These are phyloP conservation scores for Apiospora koreana DNA, from an alignment of 2,329 filamentous ascomycete genomes.

Conservation along the genomic window DNA sequence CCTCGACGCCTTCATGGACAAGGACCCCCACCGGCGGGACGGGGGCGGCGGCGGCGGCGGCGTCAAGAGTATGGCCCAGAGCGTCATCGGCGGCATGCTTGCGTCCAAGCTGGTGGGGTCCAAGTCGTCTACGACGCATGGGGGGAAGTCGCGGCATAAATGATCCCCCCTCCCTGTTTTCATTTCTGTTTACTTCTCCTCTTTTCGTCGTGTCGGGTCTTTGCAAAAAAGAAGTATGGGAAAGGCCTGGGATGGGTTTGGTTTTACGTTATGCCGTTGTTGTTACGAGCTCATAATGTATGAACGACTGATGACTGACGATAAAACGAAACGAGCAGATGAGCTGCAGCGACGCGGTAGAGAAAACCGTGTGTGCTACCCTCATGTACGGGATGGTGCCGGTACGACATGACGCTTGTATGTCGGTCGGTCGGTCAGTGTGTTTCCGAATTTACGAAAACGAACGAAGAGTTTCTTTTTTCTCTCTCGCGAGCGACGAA, in stretches of 20 bases:
- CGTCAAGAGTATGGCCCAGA: conserved; percentile 33
- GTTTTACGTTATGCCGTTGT: not conserved
- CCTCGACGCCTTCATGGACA: conserved; percentile 46
- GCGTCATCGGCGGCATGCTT: conserved; percentile 29
- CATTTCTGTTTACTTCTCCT: not conserved
- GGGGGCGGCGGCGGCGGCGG: conserved; percentile 20
- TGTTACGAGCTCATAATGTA: not conserved
- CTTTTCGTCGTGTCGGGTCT: not conserved
- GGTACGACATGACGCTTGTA: too few relatives aligned
- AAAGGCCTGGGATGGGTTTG: not conserved
- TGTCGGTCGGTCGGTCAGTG: too few relatives aligned
- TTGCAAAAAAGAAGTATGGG: not conserved
- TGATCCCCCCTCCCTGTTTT: not conserved
- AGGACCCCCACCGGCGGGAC: conserved; percentile 26
- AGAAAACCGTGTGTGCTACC: not conserved
- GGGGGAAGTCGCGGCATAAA: conserved; percentile 20
- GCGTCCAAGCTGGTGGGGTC: conserved; percentile 32
- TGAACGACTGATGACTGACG: not conserved
- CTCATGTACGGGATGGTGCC: not conserved
- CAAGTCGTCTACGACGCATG: conserved; percentile 21
- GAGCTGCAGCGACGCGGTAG: not conserved
- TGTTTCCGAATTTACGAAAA: not conserved
- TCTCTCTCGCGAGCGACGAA: not conserved
- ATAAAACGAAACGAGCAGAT: not conserved
- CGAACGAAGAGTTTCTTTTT: not conserved